Percentiles rank a stretch among this genome's conserved stretches.
These are phyloP conservation scores for Saccharomyces hybrid DNA, from an alignment of 1,139 yeast species.

Conservation along the genomic window DNA sequence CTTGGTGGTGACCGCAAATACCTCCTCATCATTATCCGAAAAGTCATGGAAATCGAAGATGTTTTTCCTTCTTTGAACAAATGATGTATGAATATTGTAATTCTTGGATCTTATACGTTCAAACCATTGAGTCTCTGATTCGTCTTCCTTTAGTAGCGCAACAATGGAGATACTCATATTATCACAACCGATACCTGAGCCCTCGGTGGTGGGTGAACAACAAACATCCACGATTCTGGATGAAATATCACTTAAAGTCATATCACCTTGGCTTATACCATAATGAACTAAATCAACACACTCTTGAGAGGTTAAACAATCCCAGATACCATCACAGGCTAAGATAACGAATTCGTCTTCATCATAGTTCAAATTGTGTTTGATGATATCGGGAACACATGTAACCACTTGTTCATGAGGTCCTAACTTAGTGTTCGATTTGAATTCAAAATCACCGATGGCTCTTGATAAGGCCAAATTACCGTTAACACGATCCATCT, in stretches of 20 bases:
- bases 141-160: slow-evolving; percentile 66
- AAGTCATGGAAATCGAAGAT: slow-evolving; percentile 34
- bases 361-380: slow-evolving; percentile 54
- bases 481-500: slow-evolving; percentile 94
- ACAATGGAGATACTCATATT: slow-evolving; percentile 93
- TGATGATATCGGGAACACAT: slow-evolving; percentile 83
- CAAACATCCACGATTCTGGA: slow-evolving; percentile 92
- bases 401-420: slow-evolving; percentile 97
- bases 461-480: slow-evolving; percentile 93
- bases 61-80: slow-evolving; percentile 34
- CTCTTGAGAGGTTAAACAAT: slow-evolving; percentile 87
- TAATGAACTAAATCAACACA: slow-evolving; percentile 90
- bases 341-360: slow-evolving; percentile 83
- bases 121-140: slow-evolving; percentile 83
- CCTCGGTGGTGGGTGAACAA: slow-evolving; percentile 87
- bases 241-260: slow-evolving; percentile 60
- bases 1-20: slow-evolving; percentile 25
- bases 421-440: slow-evolving; percentile 67
- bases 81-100: slow-evolving; percentile 40
- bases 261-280: slow-evolving; percentile 66
- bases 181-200: slow-evolving; percentile 96
- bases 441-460: slow-evolving; percentile 94
- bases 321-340: slow-evolving; percentile 99
- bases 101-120: slow-evolving; percentile 54
- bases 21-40: slow-evolving; percentile 30